phyloP scores from a whole-genome alignment of 1,139 yeast genomes.

The Geotrichum bryndzae region DNA sequence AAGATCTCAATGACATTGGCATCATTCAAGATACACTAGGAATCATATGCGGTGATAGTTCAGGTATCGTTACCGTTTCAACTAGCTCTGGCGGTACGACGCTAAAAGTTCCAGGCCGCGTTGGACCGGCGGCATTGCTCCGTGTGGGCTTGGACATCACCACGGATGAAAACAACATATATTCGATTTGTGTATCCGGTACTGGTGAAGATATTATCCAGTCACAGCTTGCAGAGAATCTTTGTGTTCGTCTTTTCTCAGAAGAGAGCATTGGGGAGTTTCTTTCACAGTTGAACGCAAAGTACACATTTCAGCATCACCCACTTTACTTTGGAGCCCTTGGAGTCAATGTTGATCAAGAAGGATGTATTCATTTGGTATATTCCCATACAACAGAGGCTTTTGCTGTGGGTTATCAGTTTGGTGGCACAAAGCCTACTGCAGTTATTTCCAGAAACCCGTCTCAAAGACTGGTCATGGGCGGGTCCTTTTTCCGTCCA shows the following conservation, averaged over 20 bases:
- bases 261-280: background rate
- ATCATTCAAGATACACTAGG: slow-evolving; percentile 36
- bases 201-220: slow-evolving; percentile 37
- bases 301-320: slow-evolving; percentile 20
- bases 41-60: slow-evolving; percentile 32
- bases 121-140: slow-evolving; percentile 40
- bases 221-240: slow-evolving; percentile 25
- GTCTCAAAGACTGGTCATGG: background rate
- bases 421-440: slow-evolving; percentile 1
- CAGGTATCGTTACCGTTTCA: slow-evolving; percentile 29
- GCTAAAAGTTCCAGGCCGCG: slow-evolving; percentile 35
- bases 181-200: slow-evolving; percentile 31
- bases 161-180: background rate
- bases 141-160: slow-evolving; percentile 32
- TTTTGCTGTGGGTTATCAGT: slow-evolving; percentile 23
- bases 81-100: slow-evolving; percentile 40
- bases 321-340: slow-evolving; percentile 26
- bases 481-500: background rate
- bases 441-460: background rate
- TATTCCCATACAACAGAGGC: slow-evolving; percentile 28
- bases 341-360: slow-evolving; percentile 15
- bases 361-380: slow-evolving; percentile 13
- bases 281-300: background rate
- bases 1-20: background rate
- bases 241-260: slow-evolving; percentile 4